These are phyloP conservation scores for Euphorbia lathyris DNA, from an alignment of 345 rosid genomes.

Conservation along the genomic window DNA sequence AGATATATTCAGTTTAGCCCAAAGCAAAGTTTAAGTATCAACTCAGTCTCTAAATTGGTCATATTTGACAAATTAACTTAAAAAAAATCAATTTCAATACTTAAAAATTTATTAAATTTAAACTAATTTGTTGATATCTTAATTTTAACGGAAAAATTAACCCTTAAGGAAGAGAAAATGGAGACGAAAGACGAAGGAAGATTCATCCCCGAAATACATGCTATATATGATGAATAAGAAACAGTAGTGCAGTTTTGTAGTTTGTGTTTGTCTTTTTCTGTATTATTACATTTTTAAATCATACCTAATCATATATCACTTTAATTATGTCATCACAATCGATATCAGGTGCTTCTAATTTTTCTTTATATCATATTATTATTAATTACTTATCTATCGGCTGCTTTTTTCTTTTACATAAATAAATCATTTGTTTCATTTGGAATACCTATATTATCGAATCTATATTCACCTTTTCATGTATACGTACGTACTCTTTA, in stretches of 20 bases:
- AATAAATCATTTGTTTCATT: background rate
- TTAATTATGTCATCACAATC: constrained; percentile 28
- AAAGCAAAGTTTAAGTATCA: too few species aligned
- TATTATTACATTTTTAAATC: background rate
- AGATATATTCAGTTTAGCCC: too few species aligned
- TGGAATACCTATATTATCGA: background rate
- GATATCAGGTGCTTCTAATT: constrained; percentile 8
- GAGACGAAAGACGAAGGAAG: too few species aligned
- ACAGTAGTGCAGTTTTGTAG: constrained; percentile 21
- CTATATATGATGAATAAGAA: constrained; percentile 21
- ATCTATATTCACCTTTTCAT: background rate
- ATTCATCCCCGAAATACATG: background rate
- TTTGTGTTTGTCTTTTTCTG: constrained; percentile 31
- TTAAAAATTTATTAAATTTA: too few species aligned
- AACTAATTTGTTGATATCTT: too few species aligned
- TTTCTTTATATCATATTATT: background rate
- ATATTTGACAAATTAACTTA: too few species aligned
- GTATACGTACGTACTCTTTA: too few species aligned
- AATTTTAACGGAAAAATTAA: too few species aligned
- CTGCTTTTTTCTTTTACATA: background rate
- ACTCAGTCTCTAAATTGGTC: too few species aligned
- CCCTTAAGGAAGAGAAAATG: too few species aligned
- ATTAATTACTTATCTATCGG: background rate
- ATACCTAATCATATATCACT: constrained; percentile 20
- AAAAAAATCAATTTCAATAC: too few species aligned